phyloP scores from a whole-genome alignment of 352 stramenopile species.

The Phytophthora hibernalis region DNA sequence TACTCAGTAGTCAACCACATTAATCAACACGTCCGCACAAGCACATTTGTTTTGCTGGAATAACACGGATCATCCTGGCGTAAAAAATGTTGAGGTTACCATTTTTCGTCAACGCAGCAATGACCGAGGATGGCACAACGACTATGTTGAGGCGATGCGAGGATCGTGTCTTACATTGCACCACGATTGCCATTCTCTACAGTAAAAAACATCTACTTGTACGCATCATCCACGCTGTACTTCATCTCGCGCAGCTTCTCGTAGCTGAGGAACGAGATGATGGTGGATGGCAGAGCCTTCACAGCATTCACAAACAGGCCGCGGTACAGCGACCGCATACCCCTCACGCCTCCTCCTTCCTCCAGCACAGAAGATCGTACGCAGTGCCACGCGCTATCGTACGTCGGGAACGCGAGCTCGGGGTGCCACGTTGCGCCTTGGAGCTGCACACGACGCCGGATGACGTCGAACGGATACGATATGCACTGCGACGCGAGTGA shows the following conservation, averaged over 20 bases:
- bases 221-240: slow-evolving; percentile 42
- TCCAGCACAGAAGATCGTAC: slow-evolving; percentile 57
- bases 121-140: not conserved
- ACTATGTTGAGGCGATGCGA: too few species aligned
- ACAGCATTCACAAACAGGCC: slow-evolving; percentile 78
- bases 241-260: slow-evolving; percentile 78
- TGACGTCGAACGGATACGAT: slow-evolving; percentile 85
- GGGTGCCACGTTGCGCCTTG: slow-evolving; percentile 69
- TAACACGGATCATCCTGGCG: too few species aligned
- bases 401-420: slow-evolving; percentile 68
- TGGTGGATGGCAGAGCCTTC: slow-evolving; percentile 70
- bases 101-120: not conserved
- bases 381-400: slow-evolving; percentile 78
- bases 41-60: too few species aligned
- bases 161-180: not conserved
- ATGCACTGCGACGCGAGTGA: slow-evolving; percentile 77
- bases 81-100: too few species aligned
- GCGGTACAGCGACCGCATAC: slow-evolving; percentile 67
- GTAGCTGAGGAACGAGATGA: slow-evolving; percentile 86
- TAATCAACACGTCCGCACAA: too few species aligned
- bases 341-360: slow-evolving; percentile 34
- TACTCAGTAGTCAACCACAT: slow-evolving; percentile 29
- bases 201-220: not conserved
- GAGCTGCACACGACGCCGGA: slow-evolving; percentile 82
- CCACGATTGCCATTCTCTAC: not conserved